Percentiles rank a stretch among this genome's conserved stretches.
These are phyloP conservation scores for Tinospora cordifolia DNA, from an alignment of 164 flowering plant genomes.

Conservation along the genomic window DNA sequence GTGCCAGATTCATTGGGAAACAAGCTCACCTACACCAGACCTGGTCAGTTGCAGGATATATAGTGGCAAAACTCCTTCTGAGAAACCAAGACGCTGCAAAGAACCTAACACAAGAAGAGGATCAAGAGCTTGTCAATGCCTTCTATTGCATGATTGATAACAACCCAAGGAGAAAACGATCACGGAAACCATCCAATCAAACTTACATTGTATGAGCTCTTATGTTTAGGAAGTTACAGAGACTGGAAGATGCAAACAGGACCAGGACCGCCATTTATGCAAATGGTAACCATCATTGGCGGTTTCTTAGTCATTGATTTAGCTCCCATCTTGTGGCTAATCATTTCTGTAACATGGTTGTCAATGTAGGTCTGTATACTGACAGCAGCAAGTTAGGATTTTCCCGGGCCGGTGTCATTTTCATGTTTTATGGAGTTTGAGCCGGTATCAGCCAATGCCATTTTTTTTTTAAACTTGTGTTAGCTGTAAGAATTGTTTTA, in stretches of 20 bases:
- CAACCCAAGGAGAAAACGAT: constrained; percentile 70
- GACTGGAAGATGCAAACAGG: background rate
- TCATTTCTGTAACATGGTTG: background rate
- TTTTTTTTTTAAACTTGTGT: too few species aligned
- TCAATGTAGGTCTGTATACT: background rate
- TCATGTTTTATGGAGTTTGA: too few species aligned
- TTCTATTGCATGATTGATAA: constrained; percentile 53
- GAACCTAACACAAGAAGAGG: constrained; percentile 58
- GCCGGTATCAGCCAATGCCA: too few species aligned
- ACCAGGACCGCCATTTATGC: background rate
- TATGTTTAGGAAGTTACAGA: background rate
- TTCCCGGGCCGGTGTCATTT: too few species aligned
- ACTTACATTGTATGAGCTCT: constrained; percentile 44
- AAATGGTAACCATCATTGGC: background rate
- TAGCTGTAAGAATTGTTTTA: background rate
- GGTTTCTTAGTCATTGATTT: background rate
- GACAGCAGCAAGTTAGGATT: too few species aligned
- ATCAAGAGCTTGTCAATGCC: constrained; percentile 56
- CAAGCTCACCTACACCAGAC: constrained; percentile 75
- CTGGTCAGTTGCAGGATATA: constrained; percentile 88
- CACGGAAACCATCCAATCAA: constrained; percentile 33
- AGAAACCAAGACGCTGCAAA: constrained; percentile 55
- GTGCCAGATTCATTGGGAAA: constrained; percentile 72
- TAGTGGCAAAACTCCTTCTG: constrained; percentile 72
- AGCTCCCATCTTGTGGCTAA: background rate